Evolutionary conservation across 805 yeast genomes (phyloP), one percentile per base, ranked within the genome.

Genomic region (Pichia paraexigua): DNA sequence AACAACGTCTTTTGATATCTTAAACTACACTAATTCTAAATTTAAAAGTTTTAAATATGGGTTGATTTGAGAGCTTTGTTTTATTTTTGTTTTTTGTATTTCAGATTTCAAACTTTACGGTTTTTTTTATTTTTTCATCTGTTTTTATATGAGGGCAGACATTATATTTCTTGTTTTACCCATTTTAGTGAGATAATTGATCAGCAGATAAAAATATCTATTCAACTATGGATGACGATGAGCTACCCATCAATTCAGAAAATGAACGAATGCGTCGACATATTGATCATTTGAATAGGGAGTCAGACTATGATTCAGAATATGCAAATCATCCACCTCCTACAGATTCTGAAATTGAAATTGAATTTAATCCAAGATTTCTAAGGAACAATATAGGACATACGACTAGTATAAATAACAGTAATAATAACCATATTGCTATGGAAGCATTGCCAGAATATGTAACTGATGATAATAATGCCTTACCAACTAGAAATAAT

Each of bases 321-420:
- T 71, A 71, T 45, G 75, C 75, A 2, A 71, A 69, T 45, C 65
- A 63, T 40, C 75, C 74, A 8, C 75, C 75, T 2, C 74, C 73
- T 9, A 66, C 71, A 8, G 66, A 63, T 40, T 60, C 66, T 2
- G 66, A 63, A 53, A 53, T 59, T 27, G 65, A 62, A 51, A 30
- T 30, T 13, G 35, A 30, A 30, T 30, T 30, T 13, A 30, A 30
- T 30, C 35, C 35, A 12, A 30, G 35, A 5, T 30, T 30, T 30
- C 3, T 30, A 12, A 30, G 35, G 13, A 30, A 30, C 13, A 30
- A 13, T 13, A 30, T 30, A 13, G 35, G 35, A 4, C 39, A 17
- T 3, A 22, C 25, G 5, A 25, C 12, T 11, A 18, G 27, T 3
- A 5, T 15, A 11, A 25, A 43, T 43, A 27, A 11, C 1, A 13